Percentiles rank a stretch among this genome's conserved stretches.
These are phyloP conservation scores for Entamoeba histolytica DNA, from an alignment of 208 protist species.

Conservation along the genomic window DNA sequence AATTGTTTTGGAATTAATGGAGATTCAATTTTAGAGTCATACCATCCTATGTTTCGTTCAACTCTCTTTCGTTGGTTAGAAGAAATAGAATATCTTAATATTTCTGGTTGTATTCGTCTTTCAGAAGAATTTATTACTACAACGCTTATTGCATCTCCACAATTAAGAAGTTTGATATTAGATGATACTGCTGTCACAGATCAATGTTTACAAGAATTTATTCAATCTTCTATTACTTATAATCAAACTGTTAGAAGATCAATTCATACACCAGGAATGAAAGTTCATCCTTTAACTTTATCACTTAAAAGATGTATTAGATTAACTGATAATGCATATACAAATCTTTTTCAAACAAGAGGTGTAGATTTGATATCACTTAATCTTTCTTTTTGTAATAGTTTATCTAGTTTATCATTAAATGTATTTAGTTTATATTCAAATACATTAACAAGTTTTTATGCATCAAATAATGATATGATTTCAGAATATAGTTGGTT, in stretches of 20 bases:
- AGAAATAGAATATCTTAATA: not conserved
- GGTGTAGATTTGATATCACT: not conserved
- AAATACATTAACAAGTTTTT: not conserved
- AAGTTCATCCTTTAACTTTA: not conserved
- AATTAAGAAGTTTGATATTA: not conserved
- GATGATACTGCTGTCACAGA: not conserved
- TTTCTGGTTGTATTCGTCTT: not conserved
- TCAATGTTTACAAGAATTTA: not conserved
- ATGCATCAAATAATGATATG: not conserved
- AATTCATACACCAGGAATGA: not conserved
- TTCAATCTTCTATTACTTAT: not conserved
- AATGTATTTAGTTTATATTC: not conserved
- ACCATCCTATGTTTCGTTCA: not conserved
- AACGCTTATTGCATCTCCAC: not conserved
- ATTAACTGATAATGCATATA: not conserved
- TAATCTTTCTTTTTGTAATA: not conserved
- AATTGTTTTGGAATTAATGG: not conserved
- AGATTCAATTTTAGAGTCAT: not conserved
- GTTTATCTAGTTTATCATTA: not conserved
- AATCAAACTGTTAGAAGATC: not conserved
- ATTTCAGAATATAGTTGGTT: not conserved
- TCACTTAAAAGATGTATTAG: not conserved
- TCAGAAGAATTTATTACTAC: not conserved
- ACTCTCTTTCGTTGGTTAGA: not conserved
- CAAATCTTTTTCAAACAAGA: not conserved